These are phyloP conservation scores for Tulasnella sp. DNA, from an alignment of 768 basidiomycete genomes.

Conservation along the genomic window DNA sequence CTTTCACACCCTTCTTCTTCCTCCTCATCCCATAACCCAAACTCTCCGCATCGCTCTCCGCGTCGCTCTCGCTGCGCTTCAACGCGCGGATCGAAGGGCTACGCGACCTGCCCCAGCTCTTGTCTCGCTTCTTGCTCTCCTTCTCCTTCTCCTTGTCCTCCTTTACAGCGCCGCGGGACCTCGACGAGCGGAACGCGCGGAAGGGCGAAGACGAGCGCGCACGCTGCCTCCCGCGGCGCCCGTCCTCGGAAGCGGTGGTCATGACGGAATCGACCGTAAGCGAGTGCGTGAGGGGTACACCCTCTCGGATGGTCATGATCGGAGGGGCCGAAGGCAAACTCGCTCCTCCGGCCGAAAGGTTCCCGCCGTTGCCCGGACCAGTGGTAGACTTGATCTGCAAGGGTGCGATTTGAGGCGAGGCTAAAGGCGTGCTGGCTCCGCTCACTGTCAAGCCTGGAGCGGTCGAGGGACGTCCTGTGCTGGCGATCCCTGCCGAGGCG, in stretches of 20 bases:
- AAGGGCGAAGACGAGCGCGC: constrained; percentile 81
- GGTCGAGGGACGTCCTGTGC: neutral
- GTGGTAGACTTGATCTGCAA: neutral
- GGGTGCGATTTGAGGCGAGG: neutral
- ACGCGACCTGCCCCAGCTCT: neutral
- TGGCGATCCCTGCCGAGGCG: too few relatives aligned
- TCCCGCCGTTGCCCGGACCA: neutral
- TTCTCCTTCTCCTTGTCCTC: constrained; percentile 38
- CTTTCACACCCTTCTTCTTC: constrained; percentile 23
- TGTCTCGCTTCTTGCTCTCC: constrained; percentile 46
- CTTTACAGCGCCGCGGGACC: constrained; percentile 39
- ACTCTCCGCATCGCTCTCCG: constrained; percentile 28
- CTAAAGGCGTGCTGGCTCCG: neutral
- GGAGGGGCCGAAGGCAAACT: neutral
- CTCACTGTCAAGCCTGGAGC: neutral
- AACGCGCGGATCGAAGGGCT: constrained; percentile 31
- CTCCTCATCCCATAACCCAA: constrained; percentile 22
- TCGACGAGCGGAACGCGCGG: constrained; percentile 56
- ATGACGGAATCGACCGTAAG: constrained; percentile 1
- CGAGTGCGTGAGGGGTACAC: constrained; percentile 28
- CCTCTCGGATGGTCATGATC: constrained; percentile 30
- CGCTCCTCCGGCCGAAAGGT: neutral
- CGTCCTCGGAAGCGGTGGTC: neutral
- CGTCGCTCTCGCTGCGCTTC: constrained; percentile 32
- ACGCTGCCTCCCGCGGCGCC: constrained; percentile 40